These are phyloP conservation scores for Funneliformis caledonium DNA, from an alignment of 371 early-diverging fungal species.

Conservation along the genomic window DNA sequence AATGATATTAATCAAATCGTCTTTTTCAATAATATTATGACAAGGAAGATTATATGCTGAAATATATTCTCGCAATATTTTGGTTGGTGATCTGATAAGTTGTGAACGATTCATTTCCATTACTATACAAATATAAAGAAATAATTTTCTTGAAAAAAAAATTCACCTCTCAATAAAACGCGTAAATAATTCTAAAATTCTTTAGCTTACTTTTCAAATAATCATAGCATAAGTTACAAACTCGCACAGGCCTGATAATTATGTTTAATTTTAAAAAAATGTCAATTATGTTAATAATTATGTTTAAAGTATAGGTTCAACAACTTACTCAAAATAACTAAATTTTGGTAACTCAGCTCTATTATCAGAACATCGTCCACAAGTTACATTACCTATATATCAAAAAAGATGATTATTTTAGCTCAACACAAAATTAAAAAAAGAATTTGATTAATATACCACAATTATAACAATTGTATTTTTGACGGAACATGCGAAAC, in stretches of 20 bases:
- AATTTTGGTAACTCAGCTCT: constrained; percentile 51
- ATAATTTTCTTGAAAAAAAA: neutral
- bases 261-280: neutral
- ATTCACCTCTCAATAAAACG: neutral
- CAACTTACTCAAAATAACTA: constrained; percentile 56
- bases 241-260: constrained; percentile 10
- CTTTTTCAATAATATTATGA: constrained; percentile 52
- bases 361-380: constrained; percentile 52
- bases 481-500: constrained; percentile 53
- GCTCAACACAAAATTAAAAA: neutral
- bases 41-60: constrained; percentile 50
- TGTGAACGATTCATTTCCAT: constrained; percentile 51
- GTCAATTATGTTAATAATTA: neutral
- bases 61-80: constrained; percentile 51
- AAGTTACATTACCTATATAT: constrained; percentile 53
- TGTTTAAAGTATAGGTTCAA: neutral
- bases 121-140: constrained; percentile 40
- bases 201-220: constrained; percentile 40
- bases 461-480: constrained; percentile 57
- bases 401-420: neutral
- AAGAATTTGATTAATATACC: constrained; percentile 46
- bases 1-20: constrained; percentile 52
- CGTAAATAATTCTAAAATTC: neutral
- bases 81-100: constrained; percentile 45
- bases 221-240: constrained; percentile 24